Conservation (phyloP, 192 early-diverging fungal species). For the Geranomyces variabilis region DNA sequence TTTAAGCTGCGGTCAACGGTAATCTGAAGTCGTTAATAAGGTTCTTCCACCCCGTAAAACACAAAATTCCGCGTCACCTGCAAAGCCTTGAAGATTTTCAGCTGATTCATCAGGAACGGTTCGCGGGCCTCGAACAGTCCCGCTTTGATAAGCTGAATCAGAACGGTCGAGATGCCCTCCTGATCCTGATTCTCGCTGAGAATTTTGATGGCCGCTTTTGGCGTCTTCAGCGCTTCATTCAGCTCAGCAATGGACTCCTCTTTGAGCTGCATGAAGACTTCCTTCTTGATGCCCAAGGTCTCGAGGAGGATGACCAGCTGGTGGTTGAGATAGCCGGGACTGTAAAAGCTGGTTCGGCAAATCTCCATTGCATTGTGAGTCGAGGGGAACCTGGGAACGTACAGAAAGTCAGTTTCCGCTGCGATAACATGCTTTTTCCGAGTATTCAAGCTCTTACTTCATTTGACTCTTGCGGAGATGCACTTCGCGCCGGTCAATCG, state of each 20-base stretch:
- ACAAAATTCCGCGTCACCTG: too few relatives aligned
- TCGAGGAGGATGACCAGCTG: slow-evolving; percentile 35
- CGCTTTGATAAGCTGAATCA: slow-evolving; percentile 33
- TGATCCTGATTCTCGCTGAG: slow-evolving; percentile 33
- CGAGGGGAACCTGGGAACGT: slow-evolving; percentile 68
- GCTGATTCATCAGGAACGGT: slow-evolving; percentile 38
- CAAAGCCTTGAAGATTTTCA: slow-evolving; percentile 29
- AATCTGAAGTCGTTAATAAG: too few relatives aligned
- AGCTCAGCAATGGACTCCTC: slow-evolving; percentile 23
- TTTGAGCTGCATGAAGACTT: slow-evolving; percentile 27
- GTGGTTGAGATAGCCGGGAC: slow-evolving; percentile 38
- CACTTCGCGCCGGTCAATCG: slow-evolving; percentile 39
- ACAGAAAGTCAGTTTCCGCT: slow-evolving; percentile 32
- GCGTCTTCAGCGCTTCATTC: slow-evolving; percentile 5
- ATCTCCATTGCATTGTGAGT: slow-evolving; percentile 61
- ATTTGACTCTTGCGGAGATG: slow-evolving; percentile 63
- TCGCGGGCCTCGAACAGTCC: slow-evolving; percentile 38
- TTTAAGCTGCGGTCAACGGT: slow-evolving; percentile 16
- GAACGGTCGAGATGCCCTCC: slow-evolving; percentile 2
- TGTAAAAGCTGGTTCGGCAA: slow-evolving; percentile 54
- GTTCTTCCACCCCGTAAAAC: too few relatives aligned
- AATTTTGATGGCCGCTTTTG: slow-evolving; percentile 24
- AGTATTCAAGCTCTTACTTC: neutral
- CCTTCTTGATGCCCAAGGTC: slow-evolving; percentile 26
- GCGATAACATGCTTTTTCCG: too few relatives aligned